A percentile compares a stretch with the other conserved stretches of the same genome.
These are phyloP conservation scores for Coemansia guatemalensis DNA, from an alignment of 192 early-diverging fungal species.

Conservation along the genomic window DNA sequence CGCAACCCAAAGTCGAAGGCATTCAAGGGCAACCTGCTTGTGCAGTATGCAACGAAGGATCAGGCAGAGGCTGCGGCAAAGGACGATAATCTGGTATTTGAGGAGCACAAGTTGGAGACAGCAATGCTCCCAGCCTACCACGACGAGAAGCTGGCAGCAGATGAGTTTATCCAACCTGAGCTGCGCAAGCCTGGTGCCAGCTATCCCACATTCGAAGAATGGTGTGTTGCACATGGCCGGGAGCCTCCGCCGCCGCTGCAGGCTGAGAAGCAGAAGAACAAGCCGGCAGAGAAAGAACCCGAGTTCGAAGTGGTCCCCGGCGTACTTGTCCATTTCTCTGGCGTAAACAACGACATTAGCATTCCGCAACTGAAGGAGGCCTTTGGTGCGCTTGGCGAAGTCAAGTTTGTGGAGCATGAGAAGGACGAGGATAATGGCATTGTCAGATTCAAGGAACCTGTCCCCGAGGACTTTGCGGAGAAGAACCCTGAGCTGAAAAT, in stretches of 20 bases:
- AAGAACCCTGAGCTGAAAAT: slow-evolving; percentile 26
- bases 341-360: slow-evolving; percentile 23
- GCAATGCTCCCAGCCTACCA: slow-evolving; percentile 45
- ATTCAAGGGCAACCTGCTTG: slow-evolving; percentile 53
- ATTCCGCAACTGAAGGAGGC: slow-evolving; percentile 32
- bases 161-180: slow-evolving; percentile 48
- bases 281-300: neutral
- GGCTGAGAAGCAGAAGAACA: slow-evolving; percentile 12
- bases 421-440: slow-evolving; percentile 30
- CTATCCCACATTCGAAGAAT: slow-evolving; percentile 46
- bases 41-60: slow-evolving; percentile 35
- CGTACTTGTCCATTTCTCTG: slow-evolving; percentile 33
- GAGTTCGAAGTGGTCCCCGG: slow-evolving; percentile 19
- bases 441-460: slow-evolving; percentile 36
- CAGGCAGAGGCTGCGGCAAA: slow-evolving; percentile 32
- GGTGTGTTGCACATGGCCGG: slow-evolving; percentile 40
- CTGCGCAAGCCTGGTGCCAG: slow-evolving; percentile 41
- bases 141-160: slow-evolving; percentile 43
- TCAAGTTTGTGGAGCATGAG: slow-evolving; percentile 37
- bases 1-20: slow-evolving; percentile 48
- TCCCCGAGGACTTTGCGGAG: slow-evolving; percentile 28
- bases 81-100: slow-evolving; percentile 23
- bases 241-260: slow-evolving; percentile 10
- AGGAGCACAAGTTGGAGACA: slow-evolving; percentile 24
- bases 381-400: slow-evolving; percentile 15